Evolutionary conservation across 148 eudicot genomes (phyloP).

Genomic region (Amaranthus cruentus): DNA sequence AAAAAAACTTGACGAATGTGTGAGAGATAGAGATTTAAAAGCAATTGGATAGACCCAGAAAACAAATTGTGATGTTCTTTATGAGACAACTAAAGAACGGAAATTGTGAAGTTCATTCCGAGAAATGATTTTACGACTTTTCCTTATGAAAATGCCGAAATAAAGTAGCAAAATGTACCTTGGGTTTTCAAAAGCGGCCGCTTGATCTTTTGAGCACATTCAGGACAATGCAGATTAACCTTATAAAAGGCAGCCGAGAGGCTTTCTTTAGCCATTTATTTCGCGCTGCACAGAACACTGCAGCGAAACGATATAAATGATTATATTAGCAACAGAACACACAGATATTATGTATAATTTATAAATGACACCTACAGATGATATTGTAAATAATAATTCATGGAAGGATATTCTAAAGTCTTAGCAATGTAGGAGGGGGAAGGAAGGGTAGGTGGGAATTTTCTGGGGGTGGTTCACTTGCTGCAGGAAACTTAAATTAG

Average conservation of each 20-base stretch:
- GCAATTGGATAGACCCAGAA: too few relatives aligned
- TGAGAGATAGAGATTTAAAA: too few relatives aligned
- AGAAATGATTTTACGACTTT: not conserved
- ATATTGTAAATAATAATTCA: not conserved
- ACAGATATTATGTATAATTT: not conserved
- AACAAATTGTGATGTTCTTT: too few relatives aligned
- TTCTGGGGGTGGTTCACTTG: conserved; percentile 43
- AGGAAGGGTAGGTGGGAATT: conserved; percentile 36
- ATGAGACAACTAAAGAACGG: too few relatives aligned
- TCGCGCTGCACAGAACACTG: not conserved
- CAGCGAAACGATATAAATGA: not conserved
- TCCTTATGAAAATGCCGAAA: not conserved
- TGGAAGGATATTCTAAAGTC: conserved; percentile 1
- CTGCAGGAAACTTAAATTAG: conserved; percentile 32
- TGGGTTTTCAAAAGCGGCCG: conserved; percentile 60
- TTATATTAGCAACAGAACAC: not conserved
- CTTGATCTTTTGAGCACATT: conserved; percentile 66
- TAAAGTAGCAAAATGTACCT: conserved; percentile 36
- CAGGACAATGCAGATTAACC: conserved; percentile 69
- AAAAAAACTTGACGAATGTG: too few relatives aligned
- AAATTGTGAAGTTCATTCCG: too few relatives aligned
- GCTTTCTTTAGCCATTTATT: conserved; percentile 37
- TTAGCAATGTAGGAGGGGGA: conserved; percentile 13
- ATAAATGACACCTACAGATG: not conserved
- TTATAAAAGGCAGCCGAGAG: conserved; percentile 49